Evolutionary conservation across 345 rosid species (phyloP).

Genomic region (Salix exigua): DNA sequence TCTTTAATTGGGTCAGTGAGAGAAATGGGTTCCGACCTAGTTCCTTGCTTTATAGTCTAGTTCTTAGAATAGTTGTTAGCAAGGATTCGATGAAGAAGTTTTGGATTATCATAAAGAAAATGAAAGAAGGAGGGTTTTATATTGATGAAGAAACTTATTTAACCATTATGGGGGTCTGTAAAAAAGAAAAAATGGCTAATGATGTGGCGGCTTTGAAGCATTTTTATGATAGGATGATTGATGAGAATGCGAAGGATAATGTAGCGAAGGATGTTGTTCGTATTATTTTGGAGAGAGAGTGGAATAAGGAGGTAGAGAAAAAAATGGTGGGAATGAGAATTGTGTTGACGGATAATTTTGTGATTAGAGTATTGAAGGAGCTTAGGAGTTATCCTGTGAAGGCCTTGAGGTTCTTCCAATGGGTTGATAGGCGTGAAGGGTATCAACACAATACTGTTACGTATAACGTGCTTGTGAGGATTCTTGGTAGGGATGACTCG

Average conservation of each 20-base stretch:
- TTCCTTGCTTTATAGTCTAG: constrained; percentile 53
- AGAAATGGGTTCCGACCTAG: constrained; percentile 56
- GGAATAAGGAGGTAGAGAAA: constrained; percentile 55
- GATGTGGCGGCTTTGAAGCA: constrained; percentile 59
- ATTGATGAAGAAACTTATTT: constrained; percentile 63
- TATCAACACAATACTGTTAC: constrained; percentile 31
- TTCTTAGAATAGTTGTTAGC: constrained; percentile 57
- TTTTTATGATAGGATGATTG: constrained; percentile 61
- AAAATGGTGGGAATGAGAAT: constrained; percentile 48
- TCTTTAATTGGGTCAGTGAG: constrained; percentile 62
- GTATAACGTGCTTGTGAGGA: constrained; percentile 58
- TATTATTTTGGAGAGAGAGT: constrained; percentile 34
- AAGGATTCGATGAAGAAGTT: constrained; percentile 55
- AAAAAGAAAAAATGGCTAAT: constrained; percentile 40
- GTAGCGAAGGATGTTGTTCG: constrained; percentile 39
- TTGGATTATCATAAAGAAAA: constrained; percentile 54
- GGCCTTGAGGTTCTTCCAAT: constrained; percentile 5
- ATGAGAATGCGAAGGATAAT: constrained; percentile 52
- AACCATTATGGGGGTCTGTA: constrained; percentile 41
- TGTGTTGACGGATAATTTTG: constrained; percentile 52
- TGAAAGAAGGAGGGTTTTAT: constrained; percentile 55
- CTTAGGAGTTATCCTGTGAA: constrained; percentile 47
- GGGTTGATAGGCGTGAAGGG: constrained; percentile 12
- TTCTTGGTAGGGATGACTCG: constrained; percentile 59
- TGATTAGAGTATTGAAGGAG: constrained; percentile 64